Evolutionary conservation across 2,329 filamentous ascomycete genomes (phyloP).

Genomic region (Pseudogymnoascus sp.): DNA sequence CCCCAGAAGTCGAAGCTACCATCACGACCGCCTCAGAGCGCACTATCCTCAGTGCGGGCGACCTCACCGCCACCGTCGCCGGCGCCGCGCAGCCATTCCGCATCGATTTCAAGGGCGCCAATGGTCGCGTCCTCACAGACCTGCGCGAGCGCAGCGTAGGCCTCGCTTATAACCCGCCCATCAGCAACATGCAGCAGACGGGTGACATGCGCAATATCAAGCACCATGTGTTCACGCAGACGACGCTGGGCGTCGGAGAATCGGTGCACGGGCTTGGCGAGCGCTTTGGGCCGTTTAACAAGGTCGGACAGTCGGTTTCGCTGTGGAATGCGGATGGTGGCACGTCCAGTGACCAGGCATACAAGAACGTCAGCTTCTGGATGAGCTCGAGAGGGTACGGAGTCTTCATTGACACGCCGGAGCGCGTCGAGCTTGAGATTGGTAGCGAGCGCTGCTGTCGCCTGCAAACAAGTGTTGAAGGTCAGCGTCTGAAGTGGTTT

Average conservation of each 20-base stretch:
- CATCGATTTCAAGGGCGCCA: slow-evolving; percentile 45
- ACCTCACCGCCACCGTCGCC: slow-evolving; percentile 43
- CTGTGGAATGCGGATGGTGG: slow-evolving; percentile 59
- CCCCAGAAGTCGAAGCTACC: slow-evolving; percentile 33
- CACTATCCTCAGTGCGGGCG: slow-evolving; percentile 43
- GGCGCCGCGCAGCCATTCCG: slow-evolving; percentile 43
- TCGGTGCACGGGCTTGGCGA: slow-evolving; percentile 68
- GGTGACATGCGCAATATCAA: slow-evolving; percentile 44
- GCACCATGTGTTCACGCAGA: slow-evolving; percentile 51
- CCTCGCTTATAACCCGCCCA: slow-evolving; percentile 46
- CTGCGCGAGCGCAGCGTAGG: slow-evolving; percentile 48
- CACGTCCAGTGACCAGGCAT: slow-evolving; percentile 61
- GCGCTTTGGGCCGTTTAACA: slow-evolving; percentile 68
- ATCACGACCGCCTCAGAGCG: slow-evolving; percentile 35
- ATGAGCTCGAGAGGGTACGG: slow-evolving; percentile 67
- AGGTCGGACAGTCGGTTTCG: slow-evolving; percentile 61
- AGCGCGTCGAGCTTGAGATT: slow-evolving; percentile 62
- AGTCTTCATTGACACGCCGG: slow-evolving; percentile 64
- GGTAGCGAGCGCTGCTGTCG: slow-evolving; percentile 65
- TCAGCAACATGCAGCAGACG: slow-evolving; percentile 44
- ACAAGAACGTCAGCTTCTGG: slow-evolving; percentile 66
- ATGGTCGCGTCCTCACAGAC: slow-evolving; percentile 44
- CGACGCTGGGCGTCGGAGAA: slow-evolving; percentile 49
- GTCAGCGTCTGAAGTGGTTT: slow-evolving; percentile 65
- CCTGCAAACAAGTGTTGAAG: slow-evolving; percentile 60